Evolutionary conservation across 495 filamentous ascomycete genomes (phyloP), one percentile per base, ranked within the genome.

Genomic region (Penicillium cosmopolitanum): DNA sequence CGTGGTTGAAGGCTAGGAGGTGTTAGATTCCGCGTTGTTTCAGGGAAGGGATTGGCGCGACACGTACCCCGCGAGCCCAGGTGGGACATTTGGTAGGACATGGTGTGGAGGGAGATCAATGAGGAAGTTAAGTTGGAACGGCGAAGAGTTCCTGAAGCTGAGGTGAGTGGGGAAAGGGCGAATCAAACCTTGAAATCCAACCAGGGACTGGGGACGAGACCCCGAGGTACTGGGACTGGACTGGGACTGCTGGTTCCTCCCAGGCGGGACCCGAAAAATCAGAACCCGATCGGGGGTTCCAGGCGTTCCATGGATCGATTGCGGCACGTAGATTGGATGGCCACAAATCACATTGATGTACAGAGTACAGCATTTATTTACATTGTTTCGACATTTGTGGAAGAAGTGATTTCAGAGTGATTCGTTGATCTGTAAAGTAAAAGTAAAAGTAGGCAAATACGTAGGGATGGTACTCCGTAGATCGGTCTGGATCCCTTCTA

Each of bases 1-100:
- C 77, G 76, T 93, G 90, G 75, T 92, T 93, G 85, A 95, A 94
- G 77, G 89, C 93, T 96, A 66, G 54, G 51, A 12, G n/a, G 23
- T 53, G 46, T 54, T 60, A 42, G 56, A 13, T 38, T 34, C 42
- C 25, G 19, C 16, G 12, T 19, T 33, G n/a, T 50, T 46, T n/a
- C 46, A 48, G 46, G 42, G 15, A 11, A 11, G 33, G 12, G 33
- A 44, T 40, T 56, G 35, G 16, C 16, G 33, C 47, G 43, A 38
- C 11, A 56, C 61, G 52, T 71, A 78, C 75, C 75, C 68, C 72
- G 64, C 58, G 77, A 77, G 75, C 88, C 87, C 60, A 92, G 79
- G 58, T 83, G 80, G 51, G 81, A 80, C 83, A 89, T 78, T 63
- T 86, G 80, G 64, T 88, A 82, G n/a, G 86, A 82, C 77, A 83